phyloP scores from a whole-genome alignment of 306 rosid species.

The Prunus mume region DNA sequence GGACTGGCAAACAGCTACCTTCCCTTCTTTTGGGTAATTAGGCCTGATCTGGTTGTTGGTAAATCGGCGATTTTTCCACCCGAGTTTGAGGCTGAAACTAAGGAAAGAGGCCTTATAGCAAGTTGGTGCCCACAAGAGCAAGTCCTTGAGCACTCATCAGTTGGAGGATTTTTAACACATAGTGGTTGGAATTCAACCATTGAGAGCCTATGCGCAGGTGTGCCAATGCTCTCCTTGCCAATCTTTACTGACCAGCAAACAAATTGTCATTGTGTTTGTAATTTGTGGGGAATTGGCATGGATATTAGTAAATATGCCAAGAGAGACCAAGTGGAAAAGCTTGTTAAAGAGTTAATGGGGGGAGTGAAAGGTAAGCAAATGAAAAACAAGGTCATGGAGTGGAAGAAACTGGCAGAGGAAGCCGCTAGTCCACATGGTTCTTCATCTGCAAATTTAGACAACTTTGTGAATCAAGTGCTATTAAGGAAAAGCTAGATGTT shows the following conservation, averaged over 20 bases:
- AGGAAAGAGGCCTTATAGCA: neutral
- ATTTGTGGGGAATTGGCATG: no score
- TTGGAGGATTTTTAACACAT: slow-evolving; percentile 14
- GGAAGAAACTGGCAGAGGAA: no score
- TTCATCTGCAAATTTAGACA: neutral
- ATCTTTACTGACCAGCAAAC: no score
- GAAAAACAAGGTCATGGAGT: no score
- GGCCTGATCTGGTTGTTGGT: slow-evolving; percentile 7
- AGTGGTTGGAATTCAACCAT: slow-evolving; percentile 19
- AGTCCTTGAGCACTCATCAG: slow-evolving; percentile 8
- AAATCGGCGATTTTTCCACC: neutral
- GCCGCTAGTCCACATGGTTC: no score
- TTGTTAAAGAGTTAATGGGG: no score
- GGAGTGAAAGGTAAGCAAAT: no score
- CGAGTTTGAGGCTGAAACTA: no score
- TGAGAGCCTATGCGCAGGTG: neutral
- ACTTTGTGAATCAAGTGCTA: neutral
- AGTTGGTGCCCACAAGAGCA: slow-evolving; percentile 22
- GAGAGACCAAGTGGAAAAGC: no score
- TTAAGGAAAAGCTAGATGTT: neutral
- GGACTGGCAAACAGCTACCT: slow-evolving; percentile 19
- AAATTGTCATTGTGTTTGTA: no score
- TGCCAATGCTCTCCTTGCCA: no score
- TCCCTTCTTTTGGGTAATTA: slow-evolving; percentile 16
- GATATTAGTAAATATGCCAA: no score